Evolutionary conservation across 345 rosid genomes (phyloP).

Genomic region (Aquilaria malaccensis): DNA sequence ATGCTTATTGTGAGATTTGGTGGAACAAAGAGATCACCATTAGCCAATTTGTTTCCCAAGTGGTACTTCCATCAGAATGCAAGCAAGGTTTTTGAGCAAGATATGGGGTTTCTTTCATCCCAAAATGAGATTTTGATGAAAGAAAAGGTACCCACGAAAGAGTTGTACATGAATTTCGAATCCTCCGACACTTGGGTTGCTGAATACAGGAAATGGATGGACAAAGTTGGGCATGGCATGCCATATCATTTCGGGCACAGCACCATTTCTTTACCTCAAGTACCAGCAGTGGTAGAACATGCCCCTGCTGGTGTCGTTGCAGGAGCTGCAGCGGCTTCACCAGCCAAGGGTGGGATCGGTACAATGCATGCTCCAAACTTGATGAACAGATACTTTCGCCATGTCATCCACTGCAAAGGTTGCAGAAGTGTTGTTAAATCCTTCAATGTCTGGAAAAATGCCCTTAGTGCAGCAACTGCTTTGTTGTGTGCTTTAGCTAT

Average conservation of each 20-base stretch:
- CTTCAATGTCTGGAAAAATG: conserved; percentile 55
- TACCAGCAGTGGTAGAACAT: conserved; percentile 80
- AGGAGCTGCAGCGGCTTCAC: conserved; percentile 55
- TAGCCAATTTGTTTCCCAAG: conserved; percentile 49
- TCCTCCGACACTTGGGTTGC: conserved; percentile 91
- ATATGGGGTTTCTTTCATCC: conserved; percentile 91
- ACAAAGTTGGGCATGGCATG: conserved; percentile 96
- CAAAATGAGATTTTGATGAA: conserved; percentile 75
- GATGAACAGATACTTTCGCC: conserved; percentile 76
- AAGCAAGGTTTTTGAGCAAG: conserved; percentile 85
- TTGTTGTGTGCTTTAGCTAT: conserved; percentile 53
- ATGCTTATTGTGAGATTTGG: conserved; percentile 94
- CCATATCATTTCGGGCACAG: conserved; percentile 84
- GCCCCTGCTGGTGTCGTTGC: conserved; percentile 90
- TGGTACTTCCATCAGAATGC: conserved; percentile 92
- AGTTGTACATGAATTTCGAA: conserved; percentile 61
- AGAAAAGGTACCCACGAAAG: conserved; percentile 81
- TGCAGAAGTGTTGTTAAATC: conserved; percentile 55
- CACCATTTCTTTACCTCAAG: conserved; percentile 57
- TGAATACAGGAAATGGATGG: conserved; percentile 97
- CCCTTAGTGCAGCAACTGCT: conserved; percentile 37
- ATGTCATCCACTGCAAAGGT: conserved; percentile 80
- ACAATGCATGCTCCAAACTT: conserved; percentile 77
- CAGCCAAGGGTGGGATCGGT: conserved; percentile 76
- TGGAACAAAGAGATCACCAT: conserved; percentile 44